A percentile compares a stretch with the other conserved stretches of the same genome.
Evolutionary conservation across 1,284 basidiomycete genomes (phyloP).

Genomic region (Irpex lacteus): DNA sequence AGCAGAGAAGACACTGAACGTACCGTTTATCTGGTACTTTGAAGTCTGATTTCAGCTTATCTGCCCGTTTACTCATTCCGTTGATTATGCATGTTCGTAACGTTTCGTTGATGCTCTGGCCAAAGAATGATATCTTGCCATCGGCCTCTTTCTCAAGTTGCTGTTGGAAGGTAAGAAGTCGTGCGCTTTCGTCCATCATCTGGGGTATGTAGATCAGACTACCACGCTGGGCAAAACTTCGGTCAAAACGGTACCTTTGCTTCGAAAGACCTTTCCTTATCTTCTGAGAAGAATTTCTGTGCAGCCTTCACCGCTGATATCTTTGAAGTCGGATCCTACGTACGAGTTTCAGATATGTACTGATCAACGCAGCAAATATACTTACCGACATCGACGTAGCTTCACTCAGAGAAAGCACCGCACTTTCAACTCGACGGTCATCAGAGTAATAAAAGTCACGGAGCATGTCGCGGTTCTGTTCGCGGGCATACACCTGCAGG

Average conservation of each 20-base stretch:
- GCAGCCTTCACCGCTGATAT: conserved; percentile 77
- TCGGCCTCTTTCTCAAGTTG: conserved; percentile 86
- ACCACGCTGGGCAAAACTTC: not conserved
- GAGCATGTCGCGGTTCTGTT: conserved; percentile 89
- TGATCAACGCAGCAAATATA: conserved; percentile 2
- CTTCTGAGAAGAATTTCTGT: conserved; percentile 91
- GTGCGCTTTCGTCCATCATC: conserved; percentile 88
- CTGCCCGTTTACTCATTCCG: conserved; percentile 81
- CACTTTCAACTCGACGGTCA: conserved; percentile 91
- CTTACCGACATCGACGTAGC: conserved; percentile 62
- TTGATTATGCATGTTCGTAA: conserved; percentile 75
- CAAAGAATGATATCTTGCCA: conserved; percentile 74
- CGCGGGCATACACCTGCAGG: conserved; percentile 85
- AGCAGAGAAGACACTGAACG: not conserved
- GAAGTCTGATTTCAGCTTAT: conserved; percentile 83
- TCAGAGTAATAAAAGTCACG: conserved; percentile 98
- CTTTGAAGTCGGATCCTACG: conserved; percentile 67
- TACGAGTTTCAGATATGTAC: not conserved
- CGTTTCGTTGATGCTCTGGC: conserved; percentile 81
- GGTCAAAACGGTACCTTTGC: conserved; percentile 61
- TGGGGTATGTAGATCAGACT: conserved; percentile 28
- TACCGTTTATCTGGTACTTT: conserved; percentile 90
- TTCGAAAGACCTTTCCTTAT: conserved; percentile 89
- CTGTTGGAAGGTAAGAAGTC: conserved; percentile 79
- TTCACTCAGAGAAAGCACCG: conserved; percentile 82